Conservation (phyloP, 2,329 filamentous ascomycete species). For the Penicillium frequentans region DNA sequence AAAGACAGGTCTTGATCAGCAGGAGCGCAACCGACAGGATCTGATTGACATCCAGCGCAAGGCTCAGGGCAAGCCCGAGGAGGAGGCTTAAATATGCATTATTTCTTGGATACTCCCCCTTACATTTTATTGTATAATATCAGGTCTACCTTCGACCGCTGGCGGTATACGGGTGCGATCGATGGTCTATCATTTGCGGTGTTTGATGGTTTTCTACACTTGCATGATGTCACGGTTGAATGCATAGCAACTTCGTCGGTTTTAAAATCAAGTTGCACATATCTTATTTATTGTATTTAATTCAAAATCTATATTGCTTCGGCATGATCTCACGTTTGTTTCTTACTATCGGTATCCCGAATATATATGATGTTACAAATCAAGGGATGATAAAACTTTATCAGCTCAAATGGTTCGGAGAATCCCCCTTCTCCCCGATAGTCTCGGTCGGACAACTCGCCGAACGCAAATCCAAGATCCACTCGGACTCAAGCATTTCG, state of each 20-base stretch:
- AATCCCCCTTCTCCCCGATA: background rate
- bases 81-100: constrained; percentile 10
- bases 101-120: background rate
- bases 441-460: background rate
- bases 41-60: constrained; percentile 48
- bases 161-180: background rate
- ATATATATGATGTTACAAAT: too few relatives aligned
- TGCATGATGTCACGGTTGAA: background rate
- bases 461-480: background rate
- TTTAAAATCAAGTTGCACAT: background rate
- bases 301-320: background rate
- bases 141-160: background rate
- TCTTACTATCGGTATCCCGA: too few relatives aligned
- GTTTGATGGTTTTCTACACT: background rate
- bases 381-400: too few relatives aligned
- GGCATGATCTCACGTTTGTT: too few relatives aligned
- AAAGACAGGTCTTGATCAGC: constrained; percentile 47
- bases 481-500: background rate
- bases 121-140: background rate
- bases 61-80: constrained; percentile 67
- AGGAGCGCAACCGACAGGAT: constrained; percentile 44
- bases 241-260: background rate
- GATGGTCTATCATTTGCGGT: background rate
- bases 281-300: background rate
- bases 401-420: too few relatives aligned